Evolutionary conservation across 192 early-diverging fungal genomes (phyloP), one percentile per base, ranked within the genome.

Genomic region (Diversispora eburnea): DNA sequence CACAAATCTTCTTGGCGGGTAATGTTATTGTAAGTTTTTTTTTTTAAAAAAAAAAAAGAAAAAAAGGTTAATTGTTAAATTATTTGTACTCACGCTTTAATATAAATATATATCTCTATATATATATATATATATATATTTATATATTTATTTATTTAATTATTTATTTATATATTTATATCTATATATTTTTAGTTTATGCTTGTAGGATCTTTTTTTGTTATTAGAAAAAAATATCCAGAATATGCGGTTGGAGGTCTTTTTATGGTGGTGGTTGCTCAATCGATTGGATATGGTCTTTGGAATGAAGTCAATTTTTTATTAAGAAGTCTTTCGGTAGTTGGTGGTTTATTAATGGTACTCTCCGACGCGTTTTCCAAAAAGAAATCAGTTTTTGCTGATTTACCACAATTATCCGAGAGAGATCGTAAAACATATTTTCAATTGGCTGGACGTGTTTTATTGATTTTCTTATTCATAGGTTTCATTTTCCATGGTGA

Each of bases 301-400:
- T 85, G 96, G 57, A 95, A 95, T 75, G 91, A 99, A 78, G 68
- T 91, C 54, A 83, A 83, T 67, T 97, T 98, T 79, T 92, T 99
- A 76, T 80, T 98, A 72, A 93, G 97, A 64, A 93, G 93, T 73
- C 82, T 99, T 22, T 95, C 95, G n/a, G 92, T 99, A 33, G 82
- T 89, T 59, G 97, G 97, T 46, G 97, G 96, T 13, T 87, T 99
- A 33, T 79, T 98, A 76, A 95, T 99, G 92, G 87, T 99, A 13
- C 83, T 99, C 46, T 93, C 95, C 10, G 97, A 98, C 76, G 70
- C 84, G 20, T 78, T 92, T 67, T 77, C 84, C 66, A 84, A 87
- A 43, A 84, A 85, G 42, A 87, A 88, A 39, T 89, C 90, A 43
- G 86, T 96, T 59, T 98, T 97, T 85, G 91, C 94, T 9, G 95